A percentile compares a stretch with the other conserved stretches of the same genome.
phyloP scores from a whole-genome alignment of 2,329 filamentous ascomycete species.

The Fusarium liriodendri region DNA sequence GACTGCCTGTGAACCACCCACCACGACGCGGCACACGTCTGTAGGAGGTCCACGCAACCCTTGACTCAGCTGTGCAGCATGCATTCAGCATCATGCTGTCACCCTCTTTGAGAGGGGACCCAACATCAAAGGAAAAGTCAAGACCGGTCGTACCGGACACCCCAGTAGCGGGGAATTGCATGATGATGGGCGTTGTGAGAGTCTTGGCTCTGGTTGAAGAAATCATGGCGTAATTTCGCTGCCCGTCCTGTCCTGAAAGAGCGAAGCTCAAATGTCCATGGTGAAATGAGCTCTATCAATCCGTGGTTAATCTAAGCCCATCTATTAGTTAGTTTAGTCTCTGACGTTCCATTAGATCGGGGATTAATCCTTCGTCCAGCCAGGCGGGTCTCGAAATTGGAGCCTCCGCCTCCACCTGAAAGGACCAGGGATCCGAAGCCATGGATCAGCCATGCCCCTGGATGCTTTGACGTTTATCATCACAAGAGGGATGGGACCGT shows the following conservation, averaged over 20 bases:
- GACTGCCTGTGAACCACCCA: conserved; percentile 23
- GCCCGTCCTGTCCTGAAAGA: background rate
- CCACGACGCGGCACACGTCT: conserved; percentile 9
- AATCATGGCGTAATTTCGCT: conserved; percentile 31
- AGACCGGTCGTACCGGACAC: conserved; percentile 21
- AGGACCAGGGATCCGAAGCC: background rate
- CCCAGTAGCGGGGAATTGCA: background rate
- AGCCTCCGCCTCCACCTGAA: conserved; percentile 16
- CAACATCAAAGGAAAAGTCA: background rate
- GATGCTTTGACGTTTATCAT: background rate
- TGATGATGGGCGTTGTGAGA: background rate
- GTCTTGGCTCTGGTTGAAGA: conserved; percentile 1
- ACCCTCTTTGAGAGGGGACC: conserved; percentile 2
- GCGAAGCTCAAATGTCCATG: background rate
- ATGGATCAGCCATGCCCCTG: conserved; percentile 18
- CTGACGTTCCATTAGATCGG: conserved; percentile 37
- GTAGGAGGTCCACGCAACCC: conserved; percentile 15
- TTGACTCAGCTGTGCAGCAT: conserved; percentile 15
- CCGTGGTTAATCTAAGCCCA: background rate
- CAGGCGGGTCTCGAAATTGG: conserved; percentile 32
- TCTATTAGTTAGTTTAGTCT: conserved; percentile 17
- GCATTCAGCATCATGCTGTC: conserved; percentile 19
- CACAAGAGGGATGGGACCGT: background rate
- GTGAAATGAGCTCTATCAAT: background rate
- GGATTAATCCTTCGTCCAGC: conserved; percentile 24